Evolutionary conservation across 768 basidiomycete species (phyloP).

Genomic region (Tulasnella sp.): DNA sequence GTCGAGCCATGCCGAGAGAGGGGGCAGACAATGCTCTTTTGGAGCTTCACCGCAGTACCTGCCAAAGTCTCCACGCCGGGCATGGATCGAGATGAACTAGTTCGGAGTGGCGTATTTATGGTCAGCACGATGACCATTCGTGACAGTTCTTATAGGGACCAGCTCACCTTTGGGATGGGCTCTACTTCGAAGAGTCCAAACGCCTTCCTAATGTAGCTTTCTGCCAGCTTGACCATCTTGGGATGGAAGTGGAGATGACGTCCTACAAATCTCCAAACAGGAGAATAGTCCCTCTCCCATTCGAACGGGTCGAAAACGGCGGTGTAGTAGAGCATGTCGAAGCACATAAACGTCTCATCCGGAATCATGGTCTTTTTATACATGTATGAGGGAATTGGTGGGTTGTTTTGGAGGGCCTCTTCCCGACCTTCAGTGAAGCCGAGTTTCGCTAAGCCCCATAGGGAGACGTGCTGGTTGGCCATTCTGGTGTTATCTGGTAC

Average conservation of each 20-base stretch:
- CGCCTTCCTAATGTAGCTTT: slow-evolving; percentile 11
- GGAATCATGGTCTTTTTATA: slow-evolving; percentile 4
- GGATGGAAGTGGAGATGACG: slow-evolving; percentile 15
- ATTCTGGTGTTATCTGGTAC: background rate
- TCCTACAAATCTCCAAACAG: slow-evolving; percentile 26
- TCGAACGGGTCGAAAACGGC: background rate
- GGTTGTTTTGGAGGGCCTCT: background rate
- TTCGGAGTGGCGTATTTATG: background rate
- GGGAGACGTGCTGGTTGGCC: background rate
- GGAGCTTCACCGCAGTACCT: background rate
- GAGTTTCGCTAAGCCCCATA: slow-evolving; percentile 13
- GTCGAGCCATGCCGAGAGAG: background rate
- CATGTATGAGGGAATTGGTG: background rate
- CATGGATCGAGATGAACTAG: slow-evolving; percentile 23
- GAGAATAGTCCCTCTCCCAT: slow-evolving; percentile 24
- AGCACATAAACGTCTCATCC: slow-evolving; percentile 26
- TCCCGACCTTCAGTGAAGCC: slow-evolving; percentile 18
- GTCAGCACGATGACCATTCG: background rate
- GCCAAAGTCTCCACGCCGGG: slow-evolving; percentile 1
- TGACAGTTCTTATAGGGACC: background rate
- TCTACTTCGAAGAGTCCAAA: slow-evolving; percentile 2
- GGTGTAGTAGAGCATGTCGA: slow-evolving; percentile 26
- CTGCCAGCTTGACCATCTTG: background rate
- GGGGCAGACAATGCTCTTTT: slow-evolving; percentile 2
- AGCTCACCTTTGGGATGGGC: slow-evolving; percentile 7